Evolutionary conservation across 2,329 filamentous ascomycete species (phyloP).

Genomic region (Epichloe sylvatica): DNA sequence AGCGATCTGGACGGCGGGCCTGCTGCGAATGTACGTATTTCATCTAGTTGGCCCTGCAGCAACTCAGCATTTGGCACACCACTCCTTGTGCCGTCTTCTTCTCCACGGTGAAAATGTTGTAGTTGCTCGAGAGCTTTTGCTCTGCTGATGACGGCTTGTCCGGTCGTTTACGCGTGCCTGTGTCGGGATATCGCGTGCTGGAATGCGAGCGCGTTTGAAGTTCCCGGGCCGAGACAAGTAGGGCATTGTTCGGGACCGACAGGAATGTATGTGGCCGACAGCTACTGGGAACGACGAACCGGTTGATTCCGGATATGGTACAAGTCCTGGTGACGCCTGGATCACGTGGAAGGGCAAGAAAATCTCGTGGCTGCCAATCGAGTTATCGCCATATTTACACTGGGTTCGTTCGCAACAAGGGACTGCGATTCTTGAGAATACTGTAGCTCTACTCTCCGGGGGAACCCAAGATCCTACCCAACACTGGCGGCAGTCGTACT

Average conservation of each 20-base stretch:
- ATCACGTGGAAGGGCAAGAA: too few species aligned
- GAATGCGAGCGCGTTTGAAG: background rate
- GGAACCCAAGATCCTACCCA: background rate
- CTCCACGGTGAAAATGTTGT: too few species aligned
- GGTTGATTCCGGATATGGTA: too few species aligned
- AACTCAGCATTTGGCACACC: constrained; percentile 18
- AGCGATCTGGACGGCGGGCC: constrained; percentile 4
- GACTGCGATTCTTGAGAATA: background rate
- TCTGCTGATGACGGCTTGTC: background rate
- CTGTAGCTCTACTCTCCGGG: background rate
- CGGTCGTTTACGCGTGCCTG: background rate
- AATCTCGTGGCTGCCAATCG: too few species aligned
- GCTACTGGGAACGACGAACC: too few species aligned
- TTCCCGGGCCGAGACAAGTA: background rate
- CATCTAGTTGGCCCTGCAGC: constrained; percentile 17
- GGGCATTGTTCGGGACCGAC: background rate
- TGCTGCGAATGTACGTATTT: constrained; percentile 10
- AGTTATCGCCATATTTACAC: too few species aligned
- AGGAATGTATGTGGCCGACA: background rate
- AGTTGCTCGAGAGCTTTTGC: background rate
- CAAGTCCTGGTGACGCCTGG: too few species aligned
- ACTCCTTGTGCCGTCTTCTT: background rate
- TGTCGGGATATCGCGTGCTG: background rate
- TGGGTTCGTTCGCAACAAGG: background rate
- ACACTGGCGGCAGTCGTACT: background rate